These are phyloP conservation scores for Ceriops tagal DNA, from an alignment of 345 rosid species.

Conservation along the genomic window DNA sequence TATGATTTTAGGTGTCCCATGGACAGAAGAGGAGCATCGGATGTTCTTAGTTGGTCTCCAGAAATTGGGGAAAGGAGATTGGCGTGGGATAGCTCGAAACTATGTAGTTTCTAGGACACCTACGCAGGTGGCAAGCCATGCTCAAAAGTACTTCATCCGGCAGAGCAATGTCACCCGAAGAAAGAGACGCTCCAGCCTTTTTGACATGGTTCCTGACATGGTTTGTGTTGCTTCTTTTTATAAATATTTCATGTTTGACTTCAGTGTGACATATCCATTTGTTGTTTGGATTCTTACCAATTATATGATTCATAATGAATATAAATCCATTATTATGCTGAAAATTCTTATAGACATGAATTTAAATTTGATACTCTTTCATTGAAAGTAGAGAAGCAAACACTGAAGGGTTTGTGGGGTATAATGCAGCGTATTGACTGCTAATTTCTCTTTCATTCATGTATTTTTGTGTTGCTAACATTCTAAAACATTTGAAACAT, in stretches of 20 bases:
- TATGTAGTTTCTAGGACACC: conserved; percentile 87
- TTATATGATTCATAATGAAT: not conserved
- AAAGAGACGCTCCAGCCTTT: conserved; percentile 97
- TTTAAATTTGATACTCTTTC: not conserved
- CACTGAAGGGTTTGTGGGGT: not conserved
- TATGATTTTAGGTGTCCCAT: conserved; percentile 59
- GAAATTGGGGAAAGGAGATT: conserved; percentile 92
- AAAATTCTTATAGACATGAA: not conserved
- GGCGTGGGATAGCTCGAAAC: conserved; percentile 93
- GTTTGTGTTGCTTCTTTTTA: conserved; percentile 36
- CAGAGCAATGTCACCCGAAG: conserved; percentile 65
- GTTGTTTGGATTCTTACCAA: not conserved
- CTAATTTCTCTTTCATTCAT: not conserved
- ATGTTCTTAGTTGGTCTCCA: conserved; percentile 83
- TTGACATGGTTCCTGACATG: conserved; percentile 86
- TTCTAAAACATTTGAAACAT: not conserved
- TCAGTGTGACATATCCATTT: not conserved
- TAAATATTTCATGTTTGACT: not conserved
- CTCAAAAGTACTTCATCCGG: conserved; percentile 91
- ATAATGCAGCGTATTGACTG: not conserved
- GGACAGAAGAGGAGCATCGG: conserved; percentile 98
- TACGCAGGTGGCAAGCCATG: conserved; percentile 98
- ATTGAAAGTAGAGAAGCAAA: not conserved
- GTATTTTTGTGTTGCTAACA: too few species aligned
- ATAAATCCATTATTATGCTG: not conserved